Evolutionary conservation across 2,329 filamentous ascomycete genomes (phyloP), one percentile per base, ranked within the genome.

Genomic region (Dothideomycetes sp.): DNA sequence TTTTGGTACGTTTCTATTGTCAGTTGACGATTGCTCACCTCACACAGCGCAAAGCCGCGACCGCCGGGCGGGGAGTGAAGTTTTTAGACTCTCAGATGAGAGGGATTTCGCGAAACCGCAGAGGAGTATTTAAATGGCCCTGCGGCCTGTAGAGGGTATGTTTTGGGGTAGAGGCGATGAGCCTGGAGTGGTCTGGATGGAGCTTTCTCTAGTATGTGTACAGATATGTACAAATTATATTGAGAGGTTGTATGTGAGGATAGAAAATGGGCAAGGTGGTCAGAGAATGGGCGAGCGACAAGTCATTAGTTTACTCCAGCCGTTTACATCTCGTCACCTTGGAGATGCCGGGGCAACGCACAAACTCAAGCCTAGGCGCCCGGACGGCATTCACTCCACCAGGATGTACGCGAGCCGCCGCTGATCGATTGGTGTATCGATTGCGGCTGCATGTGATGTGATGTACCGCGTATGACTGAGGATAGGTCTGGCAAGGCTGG

Each of bases 21-120:
- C 60, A 50, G 57, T 53, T 64, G 59, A 59, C 63, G 66, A 67
- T 70, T 68, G 65, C 69, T 52, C 62, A 86, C 82, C 81, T 87
- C 80, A 79, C 80, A 79, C 80, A 85, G 78, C 73, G 78, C 79
- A 81, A n/a, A 84, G 79, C 79, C 77, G 79, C 76, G 59, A 72
- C 74, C 77, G 81, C 80, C 81, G 81, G 82, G 81, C 79, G 63
- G 59, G 19, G n/a, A 24, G 31, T 15, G 19, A 27, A 22, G 22
- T 41, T 41, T 36, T 16, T 32, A 30, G 27, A 18, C 37, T 34
- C 18, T 41, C 39, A 41, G 39, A 19, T 16, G 39, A 33, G 22
- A 33, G 39, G 19, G 27, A 29, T 15, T 32, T 34, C 35, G 32
- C 38, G 33, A 35, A 36, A 24, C 24, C 36, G 24, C 12, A 22